These are phyloP conservation scores for Lactarius indigo DNA, from an alignment of 768 basidiomycete genomes.

Conservation along the genomic window DNA sequence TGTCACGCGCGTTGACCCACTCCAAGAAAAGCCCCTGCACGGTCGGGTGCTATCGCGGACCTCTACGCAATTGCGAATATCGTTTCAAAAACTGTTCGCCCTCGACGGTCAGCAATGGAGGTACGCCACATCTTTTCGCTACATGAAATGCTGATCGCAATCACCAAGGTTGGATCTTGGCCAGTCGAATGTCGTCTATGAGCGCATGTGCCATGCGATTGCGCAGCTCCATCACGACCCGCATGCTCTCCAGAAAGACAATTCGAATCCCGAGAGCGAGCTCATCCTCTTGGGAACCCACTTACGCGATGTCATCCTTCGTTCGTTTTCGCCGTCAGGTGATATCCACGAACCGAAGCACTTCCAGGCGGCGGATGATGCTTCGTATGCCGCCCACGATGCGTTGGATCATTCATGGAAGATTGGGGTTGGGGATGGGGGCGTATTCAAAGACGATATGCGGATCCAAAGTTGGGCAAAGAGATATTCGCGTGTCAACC, in stretches of 20 bases:
- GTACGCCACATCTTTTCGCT: conserved; percentile 22
- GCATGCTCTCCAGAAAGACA: conserved; percentile 35
- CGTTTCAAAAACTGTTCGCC: conserved; percentile 51
- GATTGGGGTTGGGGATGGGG: conserved; percentile 32
- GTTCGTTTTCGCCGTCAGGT: conserved; percentile 41
- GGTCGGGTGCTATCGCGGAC: conserved; percentile 54
- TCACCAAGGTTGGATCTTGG: conserved; percentile 59
- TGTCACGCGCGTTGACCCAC: conserved; percentile 59
- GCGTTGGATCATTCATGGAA: conserved; percentile 38
- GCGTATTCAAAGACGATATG: conserved; percentile 68
- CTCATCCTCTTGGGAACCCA: conserved; percentile 64
- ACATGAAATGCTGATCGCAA: background rate
- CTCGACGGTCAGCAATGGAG: conserved; percentile 49
- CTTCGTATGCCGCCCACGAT: conserved; percentile 37
- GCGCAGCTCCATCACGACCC: conserved; percentile 54
- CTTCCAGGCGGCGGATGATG: conserved; percentile 40
- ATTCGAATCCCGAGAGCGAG: conserved; percentile 38
- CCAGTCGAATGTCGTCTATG: conserved; percentile 57
- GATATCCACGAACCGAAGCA: conserved; percentile 34
- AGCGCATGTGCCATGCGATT: conserved; percentile 70
- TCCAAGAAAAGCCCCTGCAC: conserved; percentile 47
- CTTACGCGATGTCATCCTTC: conserved; percentile 67
- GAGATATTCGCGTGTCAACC: conserved; percentile 56
- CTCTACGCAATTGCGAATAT: conserved; percentile 51
- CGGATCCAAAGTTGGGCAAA: conserved; percentile 78